A percentile compares a stretch with the other conserved stretches of the same genome.
Evolutionary conservation across 768 basidiomycete genomes (phyloP).

Genomic region (Boletus reticuloceps): DNA sequence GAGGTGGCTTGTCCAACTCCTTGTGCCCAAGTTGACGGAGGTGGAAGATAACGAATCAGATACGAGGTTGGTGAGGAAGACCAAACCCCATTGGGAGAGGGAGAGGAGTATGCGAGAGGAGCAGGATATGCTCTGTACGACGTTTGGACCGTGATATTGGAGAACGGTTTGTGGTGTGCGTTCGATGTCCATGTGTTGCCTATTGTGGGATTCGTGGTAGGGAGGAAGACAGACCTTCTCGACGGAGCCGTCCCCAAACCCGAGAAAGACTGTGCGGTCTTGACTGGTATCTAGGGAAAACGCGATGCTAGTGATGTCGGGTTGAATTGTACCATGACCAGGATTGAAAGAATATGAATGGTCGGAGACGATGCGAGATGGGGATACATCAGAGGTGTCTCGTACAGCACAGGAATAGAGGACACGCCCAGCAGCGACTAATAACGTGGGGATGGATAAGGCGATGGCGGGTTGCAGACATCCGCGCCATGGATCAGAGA

Average conservation of each 20-base stretch:
- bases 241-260: conserved; percentile 57
- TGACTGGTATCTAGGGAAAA: conserved; percentile 45
- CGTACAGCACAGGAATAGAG: conserved; percentile 60
- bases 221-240: conserved; percentile 43
- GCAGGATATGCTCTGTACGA: conserved; percentile 57
- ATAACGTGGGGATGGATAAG: conserved; percentile 50
- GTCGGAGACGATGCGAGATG: conserved; percentile 49
- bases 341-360: conserved; percentile 40
- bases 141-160: conserved; percentile 41
- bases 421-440: conserved; percentile 57
- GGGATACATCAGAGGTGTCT: conserved; percentile 21
- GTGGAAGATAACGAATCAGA: conserved; percentile 18
- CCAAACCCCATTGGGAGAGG: conserved; percentile 55
- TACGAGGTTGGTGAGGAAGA: conserved; percentile 35
- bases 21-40: conserved; percentile 44
- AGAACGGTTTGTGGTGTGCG: conserved; percentile 21
- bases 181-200: conserved; percentile 20
- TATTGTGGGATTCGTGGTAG: conserved; percentile 2
- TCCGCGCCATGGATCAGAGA: conserved; percentile 55
- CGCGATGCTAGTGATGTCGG: conserved; percentile 55
- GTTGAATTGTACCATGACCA: conserved; percentile 26
- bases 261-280: conserved; percentile 49
- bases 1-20: conserved; percentile 65
- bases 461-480: conserved; percentile 58
- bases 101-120: conserved; percentile 47